Percentiles rank a stretch among this genome's conserved stretches.
These are phyloP conservation scores for Fusarium sororula DNA, from an alignment of 2,329 filamentous ascomycete genomes.

Conservation along the genomic window DNA sequence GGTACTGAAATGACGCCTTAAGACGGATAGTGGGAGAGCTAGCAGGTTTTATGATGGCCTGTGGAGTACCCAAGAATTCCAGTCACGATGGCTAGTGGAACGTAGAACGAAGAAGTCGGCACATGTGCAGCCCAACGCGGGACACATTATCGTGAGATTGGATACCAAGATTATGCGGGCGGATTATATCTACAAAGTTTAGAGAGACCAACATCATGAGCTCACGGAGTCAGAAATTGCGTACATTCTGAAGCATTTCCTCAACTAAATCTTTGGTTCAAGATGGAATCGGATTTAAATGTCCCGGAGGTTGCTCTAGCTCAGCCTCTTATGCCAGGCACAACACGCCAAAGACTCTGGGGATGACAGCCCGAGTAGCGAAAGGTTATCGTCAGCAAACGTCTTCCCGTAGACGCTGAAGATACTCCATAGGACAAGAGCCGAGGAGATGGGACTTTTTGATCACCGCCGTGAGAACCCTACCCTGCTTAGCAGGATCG, in stretches of 20 bases:
- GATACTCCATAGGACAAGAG: not conserved
- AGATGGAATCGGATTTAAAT: not conserved
- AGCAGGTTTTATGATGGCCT: not conserved
- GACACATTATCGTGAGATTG: not conserved
- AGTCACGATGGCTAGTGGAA: not conserved
- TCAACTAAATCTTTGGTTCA: no score
- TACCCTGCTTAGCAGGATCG: not conserved
- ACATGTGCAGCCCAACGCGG: not conserved
- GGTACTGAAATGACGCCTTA: not conserved
- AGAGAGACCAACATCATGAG: not conserved
- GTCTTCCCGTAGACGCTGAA: not conserved
- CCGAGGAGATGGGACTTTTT: not conserved
- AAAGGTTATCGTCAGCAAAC: slow-evolving; percentile 15
- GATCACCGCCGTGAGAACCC: not conserved
- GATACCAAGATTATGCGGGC: not conserved
- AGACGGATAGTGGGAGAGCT: not conserved
- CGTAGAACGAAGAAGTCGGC: not conserved
- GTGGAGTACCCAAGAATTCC: slow-evolving; percentile 10
- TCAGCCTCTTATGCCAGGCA: slow-evolving; percentile 11
- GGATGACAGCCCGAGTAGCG: not conserved
- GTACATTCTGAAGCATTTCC: not conserved
- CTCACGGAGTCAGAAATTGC: not conserved
- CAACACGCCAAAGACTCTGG: not conserved
- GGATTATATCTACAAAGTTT: not conserved
- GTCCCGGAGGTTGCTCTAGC: not conserved